A percentile compares a stretch with the other conserved stretches of the same genome.
These are phyloP conservation scores for Globisporangium polare DNA, from an alignment of 352 stramenopile genomes.

Conservation along the genomic window DNA sequence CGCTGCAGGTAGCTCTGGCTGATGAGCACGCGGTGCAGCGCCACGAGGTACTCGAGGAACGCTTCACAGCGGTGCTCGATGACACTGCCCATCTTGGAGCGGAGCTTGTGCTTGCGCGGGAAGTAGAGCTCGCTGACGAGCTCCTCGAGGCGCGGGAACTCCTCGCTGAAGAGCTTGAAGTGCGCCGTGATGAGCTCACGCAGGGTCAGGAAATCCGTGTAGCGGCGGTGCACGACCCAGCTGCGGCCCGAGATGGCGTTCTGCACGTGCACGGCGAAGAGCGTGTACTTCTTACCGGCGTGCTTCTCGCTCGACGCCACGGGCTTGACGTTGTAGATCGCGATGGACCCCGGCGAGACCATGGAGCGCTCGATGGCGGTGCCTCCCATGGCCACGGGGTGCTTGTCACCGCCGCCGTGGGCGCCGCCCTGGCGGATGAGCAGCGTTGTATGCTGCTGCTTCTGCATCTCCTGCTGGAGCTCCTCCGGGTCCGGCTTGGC, in stretches of 20 bases:
- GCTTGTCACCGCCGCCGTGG: conserved; percentile 27
- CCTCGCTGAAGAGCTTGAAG: conserved; percentile 48
- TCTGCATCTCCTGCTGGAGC: conserved; percentile 13
- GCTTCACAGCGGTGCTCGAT: conserved; percentile 58
- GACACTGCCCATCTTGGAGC: conserved; percentile 42
- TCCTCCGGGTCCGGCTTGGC: conserved; percentile 14
- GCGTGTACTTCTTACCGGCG: conserved; percentile 36
- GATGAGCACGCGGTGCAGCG: conserved; percentile 58
- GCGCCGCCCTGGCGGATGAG: conserved; percentile 29
- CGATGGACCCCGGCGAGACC: conserved; percentile 50
- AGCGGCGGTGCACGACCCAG: conserved; percentile 68
- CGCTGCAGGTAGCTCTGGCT: conserved; percentile 51
- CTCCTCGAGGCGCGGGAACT: conserved; percentile 44
- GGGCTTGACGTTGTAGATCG: conserved; percentile 58
- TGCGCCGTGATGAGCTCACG: conserved; percentile 45
- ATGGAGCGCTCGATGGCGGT: conserved; percentile 64
- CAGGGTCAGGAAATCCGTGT: conserved; percentile 61
- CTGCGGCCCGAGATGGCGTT: conserved; percentile 67
- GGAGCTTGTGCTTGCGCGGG: conserved; percentile 64
- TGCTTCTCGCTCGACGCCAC: conserved; percentile 25
- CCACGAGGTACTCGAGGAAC: conserved; percentile 66
- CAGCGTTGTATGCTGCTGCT: conserved; percentile 27
- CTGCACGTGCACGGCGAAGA: conserved; percentile 66
- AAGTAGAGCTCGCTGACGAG: conserved; percentile 60
- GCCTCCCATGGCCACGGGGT: conserved; percentile 50